Evolutionary conservation across 306 rosid species (phyloP), one percentile per base, ranked within the genome.

Genomic region (Morella rubra): DNA sequence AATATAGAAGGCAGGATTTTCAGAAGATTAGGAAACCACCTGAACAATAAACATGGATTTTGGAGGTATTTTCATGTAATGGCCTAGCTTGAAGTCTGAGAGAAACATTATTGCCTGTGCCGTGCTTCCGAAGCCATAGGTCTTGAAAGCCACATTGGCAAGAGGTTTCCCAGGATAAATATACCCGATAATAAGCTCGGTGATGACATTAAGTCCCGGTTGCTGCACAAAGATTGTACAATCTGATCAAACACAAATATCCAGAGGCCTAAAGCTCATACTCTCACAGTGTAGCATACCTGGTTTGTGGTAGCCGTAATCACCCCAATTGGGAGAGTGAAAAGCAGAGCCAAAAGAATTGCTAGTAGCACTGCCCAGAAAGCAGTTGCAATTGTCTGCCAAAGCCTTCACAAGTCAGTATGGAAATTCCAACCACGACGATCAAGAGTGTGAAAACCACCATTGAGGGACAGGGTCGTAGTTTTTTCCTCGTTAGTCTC

Each of bases 31-130:
- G 15, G 11, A 8, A 71, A 22, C n/a, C 83, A 87, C 93, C 93
- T 92, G 96, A 10, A 69, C 90, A 5, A 85, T 5, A 80, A 88
- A 93, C 96, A 93, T 90, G 49, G 93, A 79, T 60, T 79, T 88
- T 14, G 96, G 97, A 67, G 98, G 93, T 66, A 91, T 88, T 78
- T 93, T 93, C 97, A 90, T 93, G 68, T 93, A 93, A 79, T 93
- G 97, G 67, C 97, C 97, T 50, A 93, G 71, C 76, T 90, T 91
- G 90, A 93, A 90, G 80, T 90, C 98, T 2, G 37, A 2, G 12
- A 91, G 77, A 71, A 91, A 89, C 32, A 0, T 2, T 13, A 93
- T 80, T 45, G 92, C 97, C 37, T 91, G 96, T 9, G 90, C 0
- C 96, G 87, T 86, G 85, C 96, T 93, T 27, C 88, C 85, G 80